Base-by-base conservation (phyloP, 345 rosid genomes). In the Litchi chinensis region DNA sequence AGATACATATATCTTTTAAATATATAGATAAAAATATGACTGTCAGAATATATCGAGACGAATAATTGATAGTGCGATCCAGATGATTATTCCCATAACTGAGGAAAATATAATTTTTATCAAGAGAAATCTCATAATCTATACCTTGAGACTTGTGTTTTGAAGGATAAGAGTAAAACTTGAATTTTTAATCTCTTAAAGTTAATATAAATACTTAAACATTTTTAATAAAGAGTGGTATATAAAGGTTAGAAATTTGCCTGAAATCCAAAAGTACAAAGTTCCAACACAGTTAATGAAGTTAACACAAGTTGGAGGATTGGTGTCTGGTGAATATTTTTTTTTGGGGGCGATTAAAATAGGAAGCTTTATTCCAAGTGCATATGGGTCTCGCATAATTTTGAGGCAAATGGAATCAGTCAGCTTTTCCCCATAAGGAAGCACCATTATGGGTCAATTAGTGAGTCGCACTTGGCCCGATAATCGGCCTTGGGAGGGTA, bases 401-500 rank as follows among this genome's bases (percentile, higher is more conserved):
- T 84, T 79, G 80, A 83, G 85, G 89, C 86, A 82, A 75, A 83
- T 68, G 86, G 87, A 83, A 86, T 86, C 89, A 41, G 39, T 71
- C 87, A 77, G 86, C 86, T 77, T 82, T 85, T 78, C 70, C 63
- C 84, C 63, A 37, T 37, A 54, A 46, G 19, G 2, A 75, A 6
- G 57, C 59, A 65, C 52, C 62, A 74, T 76, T 66, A 82, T 81
- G 68, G 84, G 39, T 79, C 43, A 83, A 85, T 83, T 76, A 83
- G 76, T 71, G 43, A 39, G 66, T 37, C 5, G 69, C 85, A 16
- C 84, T 54, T n/a, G 7, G 32, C 44, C 79, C 86, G 0, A 76
- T 60, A 74, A 69, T 77, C 81, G 74, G 41, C 11, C 63, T 68
- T 12, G 66, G 79, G 60, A 39, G 46, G 4, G 8, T 60, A 37